Base-by-base conservation (phyloP, 441 rosid species). In the Jatropha podagrica region DNA sequence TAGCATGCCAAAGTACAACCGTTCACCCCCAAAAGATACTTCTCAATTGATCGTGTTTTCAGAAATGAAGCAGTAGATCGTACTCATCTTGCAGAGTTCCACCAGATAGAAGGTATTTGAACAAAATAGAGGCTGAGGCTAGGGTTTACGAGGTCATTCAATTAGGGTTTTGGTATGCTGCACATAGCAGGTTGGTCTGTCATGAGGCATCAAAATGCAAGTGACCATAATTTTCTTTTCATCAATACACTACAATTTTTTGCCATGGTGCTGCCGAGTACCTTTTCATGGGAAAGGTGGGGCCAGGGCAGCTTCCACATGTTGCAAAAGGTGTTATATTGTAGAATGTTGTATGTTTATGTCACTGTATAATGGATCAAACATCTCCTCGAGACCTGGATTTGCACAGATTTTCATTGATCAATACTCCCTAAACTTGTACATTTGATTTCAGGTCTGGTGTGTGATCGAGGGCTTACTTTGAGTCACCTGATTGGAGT, bases 1-100 rank as follows among this genome's bases (percentile, higher is more conserved):
- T 65, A 72, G 85, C 67, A 79, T 38, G 40, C 80, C 3, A 73
- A 79, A 46, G 84, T 87, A 90, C 76, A 84, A 81, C 84, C 95
- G 48, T 90, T 93, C 75, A 73, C 82, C 71, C 97, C 96, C 8
- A 93, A 95, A 82, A 92, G 86, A 81, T 95, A 92, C 85, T 95
- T 89, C 87, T 95, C 98, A 3, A 93, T 95, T 20, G 99, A 95
- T 71, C 96, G 98, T 69, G 98, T 95, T 77, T 95, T 93, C 89
- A 89, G 99, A 83, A 95, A 95, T 80, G 99, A 95, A 85, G 96
- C 99, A 17, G 98, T 95, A 27, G 98, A 95, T 78, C 84, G 88
- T 54, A 95, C 99, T 68, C 98, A 93, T 87, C 91, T 95, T 48
- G 99, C 98, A 60, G 99, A 95, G 81, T 95, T 95, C 81, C 98